These are phyloP conservation scores for Polysphondylium violaceum DNA, from an alignment of 78 protist genomes.

Conservation along the genomic window DNA sequence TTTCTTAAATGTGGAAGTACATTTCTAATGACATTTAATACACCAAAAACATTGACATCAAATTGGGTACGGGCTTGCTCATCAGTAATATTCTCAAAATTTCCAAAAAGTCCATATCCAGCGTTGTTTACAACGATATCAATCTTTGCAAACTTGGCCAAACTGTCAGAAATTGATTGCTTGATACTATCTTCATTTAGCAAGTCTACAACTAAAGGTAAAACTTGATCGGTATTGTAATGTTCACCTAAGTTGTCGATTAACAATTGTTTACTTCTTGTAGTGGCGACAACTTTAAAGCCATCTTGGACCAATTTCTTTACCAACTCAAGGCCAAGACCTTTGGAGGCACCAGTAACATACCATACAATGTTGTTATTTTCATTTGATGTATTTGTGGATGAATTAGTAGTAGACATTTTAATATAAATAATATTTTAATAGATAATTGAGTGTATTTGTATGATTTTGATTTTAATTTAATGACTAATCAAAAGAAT, in stretches of 20 bases:
- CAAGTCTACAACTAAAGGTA: constrained; percentile 13
- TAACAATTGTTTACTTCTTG: constrained; percentile 12
- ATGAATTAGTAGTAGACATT: no score
- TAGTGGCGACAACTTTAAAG: constrained; percentile 37
- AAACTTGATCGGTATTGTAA: background rate
- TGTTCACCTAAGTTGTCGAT: background rate
- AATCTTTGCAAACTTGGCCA: background rate
- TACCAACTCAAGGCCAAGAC: constrained; percentile 15
- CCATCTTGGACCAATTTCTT: constrained; percentile 7
- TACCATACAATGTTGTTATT: no score
- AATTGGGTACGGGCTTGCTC: background rate
- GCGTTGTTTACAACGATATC: constrained; percentile 65
- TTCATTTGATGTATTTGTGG: no score
- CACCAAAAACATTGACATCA: constrained; percentile 18
- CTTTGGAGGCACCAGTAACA: constrained; percentile 43
- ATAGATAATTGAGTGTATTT: no score
- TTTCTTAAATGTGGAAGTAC: background rate
- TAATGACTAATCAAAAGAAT: no score
- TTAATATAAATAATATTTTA: no score
- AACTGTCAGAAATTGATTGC: constrained; percentile 12
- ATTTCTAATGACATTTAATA: background rate
- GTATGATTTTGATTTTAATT: no score
- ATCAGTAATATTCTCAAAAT: background rate
- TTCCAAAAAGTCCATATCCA: constrained; percentile 15
- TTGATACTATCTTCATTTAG: constrained; percentile 14